Evolutionary conservation across 2,329 filamentous ascomycete genomes (phyloP).

Genomic region (Dactylellina haptotyla): DNA sequence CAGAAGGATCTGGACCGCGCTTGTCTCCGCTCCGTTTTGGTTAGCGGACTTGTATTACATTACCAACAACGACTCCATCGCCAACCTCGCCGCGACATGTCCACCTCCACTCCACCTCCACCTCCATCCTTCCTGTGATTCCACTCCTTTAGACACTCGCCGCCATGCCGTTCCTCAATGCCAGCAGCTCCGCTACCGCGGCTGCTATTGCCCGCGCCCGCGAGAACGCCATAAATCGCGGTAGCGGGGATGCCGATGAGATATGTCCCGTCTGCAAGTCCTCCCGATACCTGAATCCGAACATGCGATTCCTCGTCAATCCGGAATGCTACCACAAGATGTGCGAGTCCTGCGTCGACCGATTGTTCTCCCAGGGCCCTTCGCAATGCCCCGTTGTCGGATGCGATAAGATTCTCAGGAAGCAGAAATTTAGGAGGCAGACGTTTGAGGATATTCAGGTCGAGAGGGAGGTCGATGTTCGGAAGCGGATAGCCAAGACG

Average conservation of each 20-base stretch:
- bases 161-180: conserved; percentile 37
- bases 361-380: conserved; percentile 90
- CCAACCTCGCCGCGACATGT: conserved; percentile 17
- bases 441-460: conserved; percentile 89
- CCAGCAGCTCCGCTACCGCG: conserved; percentile 6
- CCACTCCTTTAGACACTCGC: no score
- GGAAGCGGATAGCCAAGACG: conserved; percentile 76
- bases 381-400: conserved; percentile 91
- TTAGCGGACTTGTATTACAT: no score
- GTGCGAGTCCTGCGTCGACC: conserved; percentile 94
- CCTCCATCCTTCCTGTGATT: not conserved
- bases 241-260: conserved; percentile 65
- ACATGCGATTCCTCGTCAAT: conserved; percentile 95
- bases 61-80: not conserved
- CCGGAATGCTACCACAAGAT: conserved; percentile 99
- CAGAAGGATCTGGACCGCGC: conserved; percentile 19
- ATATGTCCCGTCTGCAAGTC: conserved; percentile 98
- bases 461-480: conserved; percentile 92
- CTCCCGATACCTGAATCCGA: conserved; percentile 90
- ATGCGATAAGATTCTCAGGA: conserved; percentile 85
- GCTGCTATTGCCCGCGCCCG: conserved; percentile 49
- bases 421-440: conserved; percentile 82
- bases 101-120: conserved; percentile 3
- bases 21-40: no score
- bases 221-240: conserved; percentile 49